A percentile compares a stretch with the other conserved stretches of the same genome.
phyloP scores from a whole-genome alignment of 148 eudicot species.

The Fallopia convolvulus region DNA sequence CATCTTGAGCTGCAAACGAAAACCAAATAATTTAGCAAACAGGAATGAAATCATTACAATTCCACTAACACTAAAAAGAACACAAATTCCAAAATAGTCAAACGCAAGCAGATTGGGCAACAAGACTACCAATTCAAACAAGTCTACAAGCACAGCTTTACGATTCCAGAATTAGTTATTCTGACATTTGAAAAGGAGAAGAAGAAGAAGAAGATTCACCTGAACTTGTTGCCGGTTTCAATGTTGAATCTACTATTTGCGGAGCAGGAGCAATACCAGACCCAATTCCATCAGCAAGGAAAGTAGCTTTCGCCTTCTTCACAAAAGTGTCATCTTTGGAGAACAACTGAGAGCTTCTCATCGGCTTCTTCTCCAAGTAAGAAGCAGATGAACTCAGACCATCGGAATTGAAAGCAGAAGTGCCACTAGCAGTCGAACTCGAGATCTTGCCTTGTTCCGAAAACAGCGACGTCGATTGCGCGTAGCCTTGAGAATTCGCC shows the following conservation, averaged over 20 bases:
- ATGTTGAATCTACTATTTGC: constrained; percentile 49
- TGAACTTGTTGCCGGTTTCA: constrained; percentile 29
- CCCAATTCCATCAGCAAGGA: constrained; percentile 43
- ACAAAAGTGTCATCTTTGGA: constrained; percentile 61
- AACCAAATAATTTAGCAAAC: neutral
- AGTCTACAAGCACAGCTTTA: neutral
- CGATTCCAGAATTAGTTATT: neutral
- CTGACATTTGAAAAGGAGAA: neutral
- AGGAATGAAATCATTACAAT: neutral
- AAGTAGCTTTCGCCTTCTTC: constrained; percentile 31
- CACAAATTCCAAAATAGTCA: neutral
- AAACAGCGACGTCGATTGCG: neutral
- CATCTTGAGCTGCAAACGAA: constrained; percentile 38
- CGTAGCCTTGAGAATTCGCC: no score
- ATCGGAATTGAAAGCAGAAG: constrained; percentile 8
- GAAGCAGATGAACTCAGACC: neutral
- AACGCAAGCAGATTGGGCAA: neutral
- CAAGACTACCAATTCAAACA: neutral
- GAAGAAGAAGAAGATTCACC: constrained; percentile 23
- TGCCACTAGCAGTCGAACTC: neutral
- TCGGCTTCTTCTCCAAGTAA: constrained; percentile 31
- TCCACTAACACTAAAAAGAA: constrained; percentile 7
- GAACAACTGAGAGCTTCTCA: constrained; percentile 27
- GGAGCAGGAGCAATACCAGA: constrained; percentile 9
- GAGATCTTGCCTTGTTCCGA: neutral